Evolutionary conservation across 352 stramenopile species (phyloP).

Genomic region (Phytophthora foliorum): DNA sequence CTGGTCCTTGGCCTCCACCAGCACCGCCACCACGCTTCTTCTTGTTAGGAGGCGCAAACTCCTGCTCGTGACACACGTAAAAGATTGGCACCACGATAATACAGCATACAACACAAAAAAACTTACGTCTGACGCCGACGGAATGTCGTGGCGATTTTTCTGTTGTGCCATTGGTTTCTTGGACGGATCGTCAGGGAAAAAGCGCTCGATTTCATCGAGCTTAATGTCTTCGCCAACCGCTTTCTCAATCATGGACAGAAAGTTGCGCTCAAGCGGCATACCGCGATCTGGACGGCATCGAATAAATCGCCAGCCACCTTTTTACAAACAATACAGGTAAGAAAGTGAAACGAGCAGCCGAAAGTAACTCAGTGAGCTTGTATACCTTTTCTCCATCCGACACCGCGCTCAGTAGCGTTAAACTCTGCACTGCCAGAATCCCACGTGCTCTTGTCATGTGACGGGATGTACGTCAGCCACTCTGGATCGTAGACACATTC

Average conservation of each 20-base stretch:
- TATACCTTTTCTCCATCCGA: slow-evolving; percentile 85
- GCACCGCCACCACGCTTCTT: slow-evolving; percentile 66
- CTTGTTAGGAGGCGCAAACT: slow-evolving; percentile 64
- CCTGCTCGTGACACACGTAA: slow-evolving; percentile 35
- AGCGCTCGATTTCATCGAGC: slow-evolving; percentile 83
- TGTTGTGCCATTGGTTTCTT: slow-evolving; percentile 61
- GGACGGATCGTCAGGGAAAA: slow-evolving; percentile 74
- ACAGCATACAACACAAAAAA: not conserved
- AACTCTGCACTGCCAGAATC: slow-evolving; percentile 75
- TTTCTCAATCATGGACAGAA: slow-evolving; percentile 73
- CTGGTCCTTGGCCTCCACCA: slow-evolving; percentile 46
- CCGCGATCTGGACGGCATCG: slow-evolving; percentile 70
- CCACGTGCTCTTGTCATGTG: slow-evolving; percentile 86
- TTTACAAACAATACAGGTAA: slow-evolving; percentile 1
- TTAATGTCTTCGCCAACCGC: slow-evolving; percentile 80
- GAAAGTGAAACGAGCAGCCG: not conserved
- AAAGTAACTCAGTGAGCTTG: not conserved
- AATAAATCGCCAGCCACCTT: slow-evolving; percentile 84
- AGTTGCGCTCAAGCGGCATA: slow-evolving; percentile 72
- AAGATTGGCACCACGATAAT: slow-evolving; percentile 1
- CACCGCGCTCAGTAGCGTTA: slow-evolving; percentile 64
- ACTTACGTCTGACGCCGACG: slow-evolving; percentile 51
- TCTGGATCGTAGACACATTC: slow-evolving; percentile 87
- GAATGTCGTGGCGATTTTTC: slow-evolving; percentile 51
- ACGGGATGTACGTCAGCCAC: slow-evolving; percentile 87